phyloP scores from a whole-genome alignment of 495 filamentous ascomycete genomes.

The Hapsidospora chrysogenum region DNA sequence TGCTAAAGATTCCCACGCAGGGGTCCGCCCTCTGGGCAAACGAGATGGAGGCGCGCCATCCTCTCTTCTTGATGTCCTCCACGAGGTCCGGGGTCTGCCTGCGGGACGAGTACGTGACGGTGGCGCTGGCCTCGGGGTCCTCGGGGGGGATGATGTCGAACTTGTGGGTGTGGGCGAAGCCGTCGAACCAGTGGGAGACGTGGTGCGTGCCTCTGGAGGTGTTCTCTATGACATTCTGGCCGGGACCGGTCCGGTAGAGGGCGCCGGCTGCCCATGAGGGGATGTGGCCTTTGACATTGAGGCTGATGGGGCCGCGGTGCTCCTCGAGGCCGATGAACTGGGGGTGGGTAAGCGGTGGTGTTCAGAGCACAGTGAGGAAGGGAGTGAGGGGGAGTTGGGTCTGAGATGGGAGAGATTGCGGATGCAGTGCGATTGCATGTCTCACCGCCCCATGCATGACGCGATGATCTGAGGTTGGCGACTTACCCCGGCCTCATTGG shows the following conservation, averaged over 20 bases:
- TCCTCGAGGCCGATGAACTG: constrained; percentile 31
- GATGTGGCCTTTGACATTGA: constrained; percentile 22
- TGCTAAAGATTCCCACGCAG: constrained; percentile 49
- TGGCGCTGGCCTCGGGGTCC: constrained; percentile 13
- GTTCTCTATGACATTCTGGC: constrained; percentile 36
- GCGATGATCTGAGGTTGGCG: neutral
- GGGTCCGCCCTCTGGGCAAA: constrained; percentile 54
- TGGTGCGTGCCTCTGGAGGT: constrained; percentile 36
- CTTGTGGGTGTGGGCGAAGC: constrained; percentile 56
- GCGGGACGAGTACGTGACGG: constrained; percentile 59
- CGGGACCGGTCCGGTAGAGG: constrained; percentile 60
- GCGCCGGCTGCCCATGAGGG: constrained; percentile 34
- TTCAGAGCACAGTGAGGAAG: neutral
- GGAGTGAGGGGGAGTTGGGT: neutral
- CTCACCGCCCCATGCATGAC: no score
- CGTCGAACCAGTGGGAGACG: constrained; percentile 63
- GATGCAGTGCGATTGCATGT: no score
- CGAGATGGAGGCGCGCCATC: constrained; percentile 24
- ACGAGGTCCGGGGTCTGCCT: constrained; percentile 39
- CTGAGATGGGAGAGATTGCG: no score
- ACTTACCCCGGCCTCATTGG: constrained; percentile 27
- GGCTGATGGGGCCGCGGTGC: constrained; percentile 22
- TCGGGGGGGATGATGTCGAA: constrained; percentile 40
- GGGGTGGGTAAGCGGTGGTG: no score
- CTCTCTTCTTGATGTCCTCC: constrained; percentile 34